phyloP scores from a whole-genome alignment of 2,329 filamentous ascomycete species.

The Monosporascus sp. region DNA sequence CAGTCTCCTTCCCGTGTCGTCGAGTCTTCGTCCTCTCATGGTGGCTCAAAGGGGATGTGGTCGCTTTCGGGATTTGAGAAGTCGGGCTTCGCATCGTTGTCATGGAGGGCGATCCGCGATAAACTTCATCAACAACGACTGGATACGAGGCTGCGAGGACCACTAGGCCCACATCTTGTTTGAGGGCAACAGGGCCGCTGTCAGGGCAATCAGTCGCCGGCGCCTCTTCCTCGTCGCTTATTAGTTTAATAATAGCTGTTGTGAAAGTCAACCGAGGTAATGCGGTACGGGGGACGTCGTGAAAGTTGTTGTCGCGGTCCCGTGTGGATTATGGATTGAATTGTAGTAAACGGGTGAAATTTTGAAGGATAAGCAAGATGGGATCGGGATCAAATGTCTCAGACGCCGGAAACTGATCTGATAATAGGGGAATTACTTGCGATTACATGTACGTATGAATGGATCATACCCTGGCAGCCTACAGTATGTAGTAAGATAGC shows the following conservation, averaged over 20 bases:
- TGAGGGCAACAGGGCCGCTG: slow-evolving; percentile 10
- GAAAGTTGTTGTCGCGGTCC: neutral
- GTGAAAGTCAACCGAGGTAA: neutral
- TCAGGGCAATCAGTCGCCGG: slow-evolving; percentile 9
- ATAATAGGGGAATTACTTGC: neutral
- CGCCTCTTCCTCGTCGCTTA: too few relatives aligned
- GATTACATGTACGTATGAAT: neutral
- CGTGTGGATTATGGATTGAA: neutral
- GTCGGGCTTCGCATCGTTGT: slow-evolving; percentile 21
- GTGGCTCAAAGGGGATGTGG: slow-evolving; percentile 1
- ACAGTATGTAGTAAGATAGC: neutral
- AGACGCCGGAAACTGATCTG: neutral
- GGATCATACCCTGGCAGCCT: neutral
- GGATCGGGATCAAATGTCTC: neutral
- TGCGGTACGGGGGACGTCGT: neutral
- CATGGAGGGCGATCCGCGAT: slow-evolving; percentile 6
- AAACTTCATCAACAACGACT: slow-evolving; percentile 12
- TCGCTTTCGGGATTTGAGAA: slow-evolving; percentile 6
- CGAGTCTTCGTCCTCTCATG: slow-evolving; percentile 4
- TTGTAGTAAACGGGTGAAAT: neutral
- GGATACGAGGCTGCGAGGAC: slow-evolving; percentile 14
- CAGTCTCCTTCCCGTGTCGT: neutral
- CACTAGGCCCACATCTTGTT: slow-evolving; percentile 24
- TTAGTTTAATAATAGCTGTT: too few relatives aligned
- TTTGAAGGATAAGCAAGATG: neutral